phyloP scores from a whole-genome alignment of 768 basidiomycete species.

The Gloeopeniophorella convolvens region DNA sequence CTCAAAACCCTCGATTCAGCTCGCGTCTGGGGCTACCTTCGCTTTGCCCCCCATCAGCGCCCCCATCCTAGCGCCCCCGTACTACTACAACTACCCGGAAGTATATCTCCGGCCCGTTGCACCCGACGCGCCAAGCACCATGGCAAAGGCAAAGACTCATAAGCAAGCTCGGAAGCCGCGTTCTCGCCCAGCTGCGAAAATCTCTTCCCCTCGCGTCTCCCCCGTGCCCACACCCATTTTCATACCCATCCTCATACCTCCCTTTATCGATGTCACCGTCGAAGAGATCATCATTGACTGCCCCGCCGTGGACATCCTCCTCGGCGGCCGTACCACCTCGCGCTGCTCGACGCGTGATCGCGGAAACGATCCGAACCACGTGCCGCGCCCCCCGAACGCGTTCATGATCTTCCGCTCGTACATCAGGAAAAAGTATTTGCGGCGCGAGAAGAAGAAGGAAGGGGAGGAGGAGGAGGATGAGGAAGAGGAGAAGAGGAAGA shows the following conservation, averaged over 20 bases:
- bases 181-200: not conserved
- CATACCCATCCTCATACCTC: no score
- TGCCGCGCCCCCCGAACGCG: conserved; percentile 77
- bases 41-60: no score
- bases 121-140: not conserved
- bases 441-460: conserved; percentile 35
- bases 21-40: no score
- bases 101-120: not conserved
- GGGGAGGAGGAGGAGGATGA: no score
- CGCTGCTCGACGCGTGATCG: conserved; percentile 37
- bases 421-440: conserved; percentile 48
- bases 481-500: conserved; percentile 40
- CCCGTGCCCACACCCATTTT: no score
- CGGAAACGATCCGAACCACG: conserved; percentile 40
- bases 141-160: not conserved
- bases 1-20: no score
- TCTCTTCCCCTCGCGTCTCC: conserved; percentile 7
- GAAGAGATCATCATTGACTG: conserved; percentile 12
- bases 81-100: no score
- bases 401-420: conserved; percentile 80
- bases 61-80: no score
- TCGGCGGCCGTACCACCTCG: conserved; percentile 24
- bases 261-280: not conserved
- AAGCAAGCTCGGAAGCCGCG: not conserved
- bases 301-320: conserved; percentile 16